These are phyloP conservation scores for Aschersonia sp. DNA, from an alignment of 2,329 filamentous ascomycete species.

Conservation along the genomic window DNA sequence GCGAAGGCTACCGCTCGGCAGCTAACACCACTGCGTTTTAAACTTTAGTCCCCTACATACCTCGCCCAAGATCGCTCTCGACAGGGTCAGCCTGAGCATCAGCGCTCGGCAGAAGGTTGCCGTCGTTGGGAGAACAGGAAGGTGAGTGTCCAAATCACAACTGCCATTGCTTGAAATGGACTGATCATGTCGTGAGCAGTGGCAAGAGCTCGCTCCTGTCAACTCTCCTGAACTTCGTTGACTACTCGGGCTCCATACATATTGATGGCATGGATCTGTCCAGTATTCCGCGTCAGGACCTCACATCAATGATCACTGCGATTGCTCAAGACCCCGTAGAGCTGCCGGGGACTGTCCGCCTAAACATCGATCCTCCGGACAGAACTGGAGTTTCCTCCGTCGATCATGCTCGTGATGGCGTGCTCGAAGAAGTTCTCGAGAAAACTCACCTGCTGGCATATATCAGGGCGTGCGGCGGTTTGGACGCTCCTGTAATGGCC, in stretches of 20 bases:
- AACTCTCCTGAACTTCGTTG: neutral
- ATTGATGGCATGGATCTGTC: constrained; percentile 15
- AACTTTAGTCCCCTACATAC: no score
- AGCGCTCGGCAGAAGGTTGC: constrained; percentile 8
- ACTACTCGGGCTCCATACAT: neutral
- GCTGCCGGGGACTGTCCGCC: constrained; percentile 6
- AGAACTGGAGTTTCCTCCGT: no score
- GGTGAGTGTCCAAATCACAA: neutral
- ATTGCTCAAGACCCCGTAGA: constrained; percentile 14
- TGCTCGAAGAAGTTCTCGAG: constrained; percentile 3
- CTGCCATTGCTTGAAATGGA: neutral
- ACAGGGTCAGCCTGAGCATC: constrained; percentile 5
- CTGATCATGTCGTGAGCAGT: constrained; percentile 1
- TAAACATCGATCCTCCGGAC: neutral
- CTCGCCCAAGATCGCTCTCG: neutral
- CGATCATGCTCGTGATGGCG: neutral
- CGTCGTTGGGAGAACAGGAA: constrained; percentile 3
- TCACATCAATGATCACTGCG: constrained; percentile 15
- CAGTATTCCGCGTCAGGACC: constrained; percentile 6
- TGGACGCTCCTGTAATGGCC: constrained; percentile 4
- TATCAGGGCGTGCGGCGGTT: constrained; percentile 3
- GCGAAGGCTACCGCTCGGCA: neutral
- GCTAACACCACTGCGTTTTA: no score
- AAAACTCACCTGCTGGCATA: constrained; percentile 5
- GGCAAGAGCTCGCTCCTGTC: constrained; percentile 9